A percentile compares a stretch with the other conserved stretches of the same genome.
phyloP scores from a whole-genome alignment of 2,329 filamentous ascomycete species.

The Cercospora citrullina region DNA sequence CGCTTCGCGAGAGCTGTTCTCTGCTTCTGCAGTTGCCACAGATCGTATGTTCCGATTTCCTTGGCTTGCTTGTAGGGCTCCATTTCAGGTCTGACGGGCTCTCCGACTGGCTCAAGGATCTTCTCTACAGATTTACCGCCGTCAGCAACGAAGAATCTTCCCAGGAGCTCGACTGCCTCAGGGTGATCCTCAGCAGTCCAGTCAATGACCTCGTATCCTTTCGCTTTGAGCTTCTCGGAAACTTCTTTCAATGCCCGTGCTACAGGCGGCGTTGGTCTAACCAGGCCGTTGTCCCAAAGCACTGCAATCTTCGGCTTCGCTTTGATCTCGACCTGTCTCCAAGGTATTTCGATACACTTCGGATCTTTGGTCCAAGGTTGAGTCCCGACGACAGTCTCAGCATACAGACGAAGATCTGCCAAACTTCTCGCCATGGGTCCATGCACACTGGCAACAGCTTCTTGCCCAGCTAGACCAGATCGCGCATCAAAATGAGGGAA shows the following conservation, averaged over 20 bases:
- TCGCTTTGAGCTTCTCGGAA: constrained; percentile 52
- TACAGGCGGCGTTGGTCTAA: constrained; percentile 62
- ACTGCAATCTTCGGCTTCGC: constrained; percentile 61
- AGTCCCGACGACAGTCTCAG: constrained; percentile 44
- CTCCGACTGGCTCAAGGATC: constrained; percentile 44
- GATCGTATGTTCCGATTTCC: constrained; percentile 46
- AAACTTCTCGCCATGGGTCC: constrained; percentile 62
- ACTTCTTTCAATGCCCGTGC: constrained; percentile 57
- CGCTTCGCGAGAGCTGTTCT: constrained; percentile 44
- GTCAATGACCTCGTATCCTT: constrained; percentile 58
- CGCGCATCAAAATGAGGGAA: constrained; percentile 58
- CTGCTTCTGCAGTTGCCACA: constrained; percentile 53
- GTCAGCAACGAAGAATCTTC: constrained; percentile 52
- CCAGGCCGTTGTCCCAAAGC: constrained; percentile 60
- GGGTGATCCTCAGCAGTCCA: constrained; percentile 57
- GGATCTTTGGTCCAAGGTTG: constrained; percentile 57
- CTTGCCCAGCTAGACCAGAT: constrained; percentile 64
- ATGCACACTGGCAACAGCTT: constrained; percentile 64
- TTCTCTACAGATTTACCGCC: constrained; percentile 51
- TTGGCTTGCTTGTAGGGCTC: constrained; percentile 44
- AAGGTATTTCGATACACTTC: constrained; percentile 55
- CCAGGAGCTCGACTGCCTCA: constrained; percentile 52
- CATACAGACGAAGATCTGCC: constrained; percentile 51
- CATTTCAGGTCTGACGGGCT: constrained; percentile 55
- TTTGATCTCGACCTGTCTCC: constrained; percentile 47